A percentile compares a stretch with the other conserved stretches of the same genome.
Conservation (phyloP, 371 early-diverging fungal species). For the Apophysomyces trapeziformis region DNA sequence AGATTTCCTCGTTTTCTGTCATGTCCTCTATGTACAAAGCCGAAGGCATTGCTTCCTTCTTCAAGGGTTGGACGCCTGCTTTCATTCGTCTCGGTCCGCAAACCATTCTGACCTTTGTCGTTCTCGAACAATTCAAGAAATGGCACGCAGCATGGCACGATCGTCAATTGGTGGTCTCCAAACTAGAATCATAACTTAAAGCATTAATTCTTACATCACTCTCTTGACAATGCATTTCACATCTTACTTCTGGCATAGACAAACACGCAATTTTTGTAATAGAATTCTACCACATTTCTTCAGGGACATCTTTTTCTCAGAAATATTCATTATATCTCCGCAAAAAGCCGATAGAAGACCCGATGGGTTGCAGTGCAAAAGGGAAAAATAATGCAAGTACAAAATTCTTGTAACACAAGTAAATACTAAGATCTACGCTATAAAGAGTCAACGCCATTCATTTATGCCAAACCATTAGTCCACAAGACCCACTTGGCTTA, state of each 20-base stretch:
- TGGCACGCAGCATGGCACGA: conserved; percentile 41
- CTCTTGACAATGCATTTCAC: not conserved
- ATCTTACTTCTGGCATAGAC: not conserved
- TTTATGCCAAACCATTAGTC: too few relatives aligned
- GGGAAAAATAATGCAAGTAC: too few relatives aligned
- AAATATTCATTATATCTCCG: not conserved
- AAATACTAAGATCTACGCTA: too few relatives aligned
- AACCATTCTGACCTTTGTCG: conserved; percentile 69
- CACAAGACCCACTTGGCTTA: too few relatives aligned
- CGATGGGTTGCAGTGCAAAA: too few relatives aligned
- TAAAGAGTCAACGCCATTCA: too few relatives aligned
- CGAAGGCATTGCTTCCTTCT: conserved; percentile 69
- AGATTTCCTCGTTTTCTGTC: conserved; percentile 37
- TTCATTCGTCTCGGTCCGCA: conserved; percentile 71
- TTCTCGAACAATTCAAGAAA: conserved; percentile 65
- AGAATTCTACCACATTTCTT: not conserved
- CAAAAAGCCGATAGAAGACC: too few relatives aligned
- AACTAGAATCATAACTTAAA: conserved; percentile 3
- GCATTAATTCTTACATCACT: not conserved
- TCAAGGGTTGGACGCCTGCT: conserved; percentile 77
- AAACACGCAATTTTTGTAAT: not conserved
- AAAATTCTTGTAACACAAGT: too few relatives aligned
- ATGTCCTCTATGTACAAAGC: conserved; percentile 53
- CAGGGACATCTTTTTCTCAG: not conserved
- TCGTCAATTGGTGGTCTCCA: conserved; percentile 12